A percentile compares a stretch with the other conserved stretches of the same genome.
These are phyloP conservation scores for Myochromella boudieri DNA, from an alignment of 768 basidiomycete genomes.

Conservation along the genomic window DNA sequence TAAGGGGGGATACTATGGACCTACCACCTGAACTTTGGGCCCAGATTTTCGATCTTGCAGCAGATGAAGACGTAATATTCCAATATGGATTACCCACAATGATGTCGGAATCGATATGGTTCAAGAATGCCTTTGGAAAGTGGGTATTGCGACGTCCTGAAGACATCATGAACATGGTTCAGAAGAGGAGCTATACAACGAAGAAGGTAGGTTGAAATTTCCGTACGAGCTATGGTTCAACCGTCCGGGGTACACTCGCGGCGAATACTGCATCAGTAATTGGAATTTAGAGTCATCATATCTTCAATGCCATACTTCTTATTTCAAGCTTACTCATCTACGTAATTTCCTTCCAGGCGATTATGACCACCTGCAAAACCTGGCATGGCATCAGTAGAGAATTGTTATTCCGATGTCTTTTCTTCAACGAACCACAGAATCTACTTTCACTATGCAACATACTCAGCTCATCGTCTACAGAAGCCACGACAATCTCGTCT, in stretches of 20 bases:
- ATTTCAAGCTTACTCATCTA: no score
- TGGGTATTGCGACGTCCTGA: conserved; percentile 65
- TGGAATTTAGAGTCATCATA: no score
- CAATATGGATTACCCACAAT: conserved; percentile 58
- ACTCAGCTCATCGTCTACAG: conserved; percentile 44
- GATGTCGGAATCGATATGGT: conserved; percentile 69
- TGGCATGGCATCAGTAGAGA: conserved; percentile 66
- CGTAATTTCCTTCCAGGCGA: conserved; percentile 48
- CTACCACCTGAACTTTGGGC: conserved; percentile 73
- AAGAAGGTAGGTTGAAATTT: conserved; percentile 53
- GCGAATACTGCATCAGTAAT: no score
- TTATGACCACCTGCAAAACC: conserved; percentile 63
- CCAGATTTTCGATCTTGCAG: conserved; percentile 68
- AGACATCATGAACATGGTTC: conserved; percentile 56
- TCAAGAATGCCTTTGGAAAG: conserved; percentile 41
- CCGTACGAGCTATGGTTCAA: background rate
- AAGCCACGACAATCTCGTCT: conserved; percentile 35
- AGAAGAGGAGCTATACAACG: conserved; percentile 59
- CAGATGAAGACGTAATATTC: conserved; percentile 70
- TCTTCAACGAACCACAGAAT: conserved; percentile 60
- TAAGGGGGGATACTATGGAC: conserved; percentile 26
- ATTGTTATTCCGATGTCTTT: conserved; percentile 67
- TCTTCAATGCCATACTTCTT: no score
- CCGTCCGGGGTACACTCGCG: no score
- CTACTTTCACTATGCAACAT: conserved; percentile 51